Evolutionary conservation across 352 stramenopile genomes (phyloP).

Genomic region (Thraustotheca clavata): DNA sequence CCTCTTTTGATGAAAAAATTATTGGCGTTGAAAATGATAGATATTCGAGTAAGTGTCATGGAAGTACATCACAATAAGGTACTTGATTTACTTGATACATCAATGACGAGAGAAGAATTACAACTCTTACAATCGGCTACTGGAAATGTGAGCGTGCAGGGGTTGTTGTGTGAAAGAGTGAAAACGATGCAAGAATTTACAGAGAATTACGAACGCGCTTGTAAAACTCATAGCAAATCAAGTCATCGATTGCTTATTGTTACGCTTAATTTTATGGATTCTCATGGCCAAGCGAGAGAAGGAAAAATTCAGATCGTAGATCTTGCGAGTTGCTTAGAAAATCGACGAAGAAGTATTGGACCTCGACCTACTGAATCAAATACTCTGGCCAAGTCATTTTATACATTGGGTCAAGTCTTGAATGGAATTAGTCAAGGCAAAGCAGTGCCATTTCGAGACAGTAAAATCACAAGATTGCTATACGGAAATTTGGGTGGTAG

Average conservation of each 20-base stretch:
- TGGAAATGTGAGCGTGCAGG: neutral
- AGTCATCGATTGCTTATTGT: constrained; percentile 2
- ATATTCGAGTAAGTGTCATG: constrained; percentile 17
- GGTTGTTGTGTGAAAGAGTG: neutral
- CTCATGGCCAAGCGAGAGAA: neutral
- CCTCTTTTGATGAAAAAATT: constrained; percentile 35
- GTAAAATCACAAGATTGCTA: neutral
- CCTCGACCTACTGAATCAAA: constrained; percentile 17
- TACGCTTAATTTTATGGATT: neutral
- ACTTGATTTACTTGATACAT: constrained; percentile 19
- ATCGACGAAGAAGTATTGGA: constrained; percentile 28
- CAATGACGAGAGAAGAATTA: neutral
- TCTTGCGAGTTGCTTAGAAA: constrained; percentile 21
- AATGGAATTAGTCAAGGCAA: neutral
- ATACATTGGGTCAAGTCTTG: constrained; percentile 9
- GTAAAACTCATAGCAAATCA: neutral
- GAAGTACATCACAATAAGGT: constrained; percentile 22
- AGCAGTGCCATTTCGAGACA: constrained; percentile 9
- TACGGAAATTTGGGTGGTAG: too few species aligned
- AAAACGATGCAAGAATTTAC: constrained; percentile 1
- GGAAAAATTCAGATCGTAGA: constrained; percentile 8
- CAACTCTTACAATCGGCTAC: neutral
- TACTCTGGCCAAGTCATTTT: constrained; percentile 5
- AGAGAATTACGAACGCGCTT: neutral
- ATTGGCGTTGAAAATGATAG: constrained; percentile 29